These are phyloP conservation scores for Talaromyces amestolkiae DNA, from an alignment of 2,329 filamentous ascomycete species.

Conservation along the genomic window DNA sequence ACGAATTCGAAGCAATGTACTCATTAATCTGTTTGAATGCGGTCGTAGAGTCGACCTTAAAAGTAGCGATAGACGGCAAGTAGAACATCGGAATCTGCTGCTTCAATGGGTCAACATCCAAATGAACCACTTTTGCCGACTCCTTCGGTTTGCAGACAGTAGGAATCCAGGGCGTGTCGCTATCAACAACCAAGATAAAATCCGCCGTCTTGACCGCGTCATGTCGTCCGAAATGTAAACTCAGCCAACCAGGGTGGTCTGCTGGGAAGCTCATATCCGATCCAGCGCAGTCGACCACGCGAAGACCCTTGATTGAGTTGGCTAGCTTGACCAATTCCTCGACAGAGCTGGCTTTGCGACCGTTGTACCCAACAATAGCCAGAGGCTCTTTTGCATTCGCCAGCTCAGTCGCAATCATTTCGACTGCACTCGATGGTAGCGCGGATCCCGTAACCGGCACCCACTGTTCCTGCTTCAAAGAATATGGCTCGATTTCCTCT, in stretches of 20 bases:
- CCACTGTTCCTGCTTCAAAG: slow-evolving; percentile 68
- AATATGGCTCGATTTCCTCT: slow-evolving; percentile 73
- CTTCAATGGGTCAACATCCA: slow-evolving; percentile 67
- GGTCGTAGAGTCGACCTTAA: slow-evolving; percentile 63
- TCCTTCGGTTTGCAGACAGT: slow-evolving; percentile 63
- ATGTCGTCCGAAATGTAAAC: slow-evolving; percentile 71
- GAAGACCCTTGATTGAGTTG: slow-evolving; percentile 48
- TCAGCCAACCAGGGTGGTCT: slow-evolving; percentile 57
- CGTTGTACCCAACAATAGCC: slow-evolving; percentile 52
- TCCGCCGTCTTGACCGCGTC: slow-evolving; percentile 73
- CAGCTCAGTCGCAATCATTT: slow-evolving; percentile 44
- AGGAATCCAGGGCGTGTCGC: slow-evolving; percentile 92
- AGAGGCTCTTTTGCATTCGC: slow-evolving; percentile 49
- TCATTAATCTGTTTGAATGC: slow-evolving; percentile 68
- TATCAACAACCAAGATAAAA: slow-evolving; percentile 80
- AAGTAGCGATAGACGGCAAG: slow-evolving; percentile 63
- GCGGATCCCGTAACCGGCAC: slow-evolving; percentile 66
- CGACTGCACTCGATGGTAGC: slow-evolving; percentile 50
- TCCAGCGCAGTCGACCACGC: slow-evolving; percentile 53
- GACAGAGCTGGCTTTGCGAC: slow-evolving; percentile 45
- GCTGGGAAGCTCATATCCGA: slow-evolving; percentile 53
- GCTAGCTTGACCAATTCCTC: slow-evolving; percentile 48
- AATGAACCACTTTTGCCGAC: slow-evolving; percentile 60
- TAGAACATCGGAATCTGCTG: slow-evolving; percentile 74
- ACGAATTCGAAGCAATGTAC: slow-evolving; percentile 53